These are phyloP conservation scores for Babesia caballi DNA, from an alignment of 169 alveolate species.

Conservation along the genomic window DNA sequence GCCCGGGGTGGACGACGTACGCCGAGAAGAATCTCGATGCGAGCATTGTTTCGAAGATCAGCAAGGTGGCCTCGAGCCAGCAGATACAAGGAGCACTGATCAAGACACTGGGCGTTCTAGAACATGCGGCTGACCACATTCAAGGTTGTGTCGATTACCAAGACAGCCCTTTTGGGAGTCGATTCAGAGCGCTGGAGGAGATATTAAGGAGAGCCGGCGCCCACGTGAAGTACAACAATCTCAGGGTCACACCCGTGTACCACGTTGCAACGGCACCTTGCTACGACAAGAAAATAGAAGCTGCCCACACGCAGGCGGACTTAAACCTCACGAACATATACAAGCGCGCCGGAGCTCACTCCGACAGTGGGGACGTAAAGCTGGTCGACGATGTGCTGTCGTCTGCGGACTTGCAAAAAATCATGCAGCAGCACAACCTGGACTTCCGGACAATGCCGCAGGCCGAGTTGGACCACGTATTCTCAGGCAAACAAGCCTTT, in stretches of 20 bases:
- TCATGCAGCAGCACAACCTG: slow-evolving; percentile 16
- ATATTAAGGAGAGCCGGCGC: not conserved
- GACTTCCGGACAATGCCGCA: slow-evolving; percentile 40
- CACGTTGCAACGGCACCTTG: slow-evolving; percentile 90
- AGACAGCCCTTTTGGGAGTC: not conserved
- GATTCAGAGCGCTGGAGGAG: not conserved
- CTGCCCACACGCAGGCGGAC: slow-evolving; percentile 9
- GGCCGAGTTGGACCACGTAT: slow-evolving; percentile 26
- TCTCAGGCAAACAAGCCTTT: not conserved
- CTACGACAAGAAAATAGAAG: slow-evolving; percentile 90
- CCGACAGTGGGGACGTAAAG: not conserved
- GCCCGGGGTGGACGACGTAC: slow-evolving; percentile 94
- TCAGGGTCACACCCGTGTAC: slow-evolving; percentile 44
- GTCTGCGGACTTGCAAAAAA: slow-evolving; percentile 41
- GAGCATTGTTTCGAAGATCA: slow-evolving; percentile 77
- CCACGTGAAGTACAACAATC: not conserved
- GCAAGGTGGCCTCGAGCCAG: slow-evolving; percentile 86
- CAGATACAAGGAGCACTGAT: slow-evolving; percentile 80
- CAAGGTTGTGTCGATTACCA: not conserved
- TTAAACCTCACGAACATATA: slow-evolving; percentile 1
- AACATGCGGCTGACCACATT: not conserved
- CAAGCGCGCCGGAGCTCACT: not conserved
- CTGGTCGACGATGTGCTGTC: slow-evolving; percentile 60
- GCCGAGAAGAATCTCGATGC: slow-evolving; percentile 88
- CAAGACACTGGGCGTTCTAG: slow-evolving; percentile 57